These are phyloP conservation scores for Dothiorella sarmentorum DNA, from an alignment of 2,329 filamentous ascomycete species.

Conservation along the genomic window DNA sequence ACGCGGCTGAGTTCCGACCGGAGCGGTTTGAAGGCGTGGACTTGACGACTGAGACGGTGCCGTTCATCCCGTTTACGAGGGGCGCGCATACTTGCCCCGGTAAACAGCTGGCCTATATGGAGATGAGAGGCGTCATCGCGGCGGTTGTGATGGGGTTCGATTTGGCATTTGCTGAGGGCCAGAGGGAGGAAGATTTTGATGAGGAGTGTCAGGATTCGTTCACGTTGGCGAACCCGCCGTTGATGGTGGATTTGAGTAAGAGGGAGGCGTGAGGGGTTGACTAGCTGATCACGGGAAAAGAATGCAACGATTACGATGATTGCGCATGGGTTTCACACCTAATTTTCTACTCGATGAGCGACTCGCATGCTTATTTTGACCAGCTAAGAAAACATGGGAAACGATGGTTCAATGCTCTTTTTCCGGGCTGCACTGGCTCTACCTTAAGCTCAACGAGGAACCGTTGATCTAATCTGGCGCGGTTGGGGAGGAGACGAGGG, in stretches of 20 bases:
- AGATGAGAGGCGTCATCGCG: constrained; percentile 23
- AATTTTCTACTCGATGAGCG: too few relatives aligned
- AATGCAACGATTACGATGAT: too few relatives aligned
- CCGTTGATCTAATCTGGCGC: too few relatives aligned
- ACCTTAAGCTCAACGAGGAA: too few relatives aligned
- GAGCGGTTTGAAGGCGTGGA: constrained; percentile 5
- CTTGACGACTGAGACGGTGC: not conserved
- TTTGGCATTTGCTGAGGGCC: constrained; percentile 23
- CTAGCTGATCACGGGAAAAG: too few relatives aligned
- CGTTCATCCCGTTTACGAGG: constrained; percentile 4
- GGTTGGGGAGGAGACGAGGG: too few relatives aligned
- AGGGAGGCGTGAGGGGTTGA: not conserved
- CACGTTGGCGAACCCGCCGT: constrained; percentile 28
- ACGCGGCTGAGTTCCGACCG: not conserved
- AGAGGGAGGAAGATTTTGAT: constrained; percentile 23
- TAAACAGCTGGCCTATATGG: constrained; percentile 24
- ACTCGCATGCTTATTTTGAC: too few relatives aligned
- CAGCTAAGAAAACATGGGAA: too few relatives aligned
- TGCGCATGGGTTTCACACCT: too few relatives aligned
- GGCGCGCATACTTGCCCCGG: constrained; percentile 18
- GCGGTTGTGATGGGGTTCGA: constrained; percentile 24
- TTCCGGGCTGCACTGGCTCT: too few relatives aligned
- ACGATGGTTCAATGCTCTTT: too few relatives aligned
- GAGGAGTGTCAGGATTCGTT: constrained; percentile 5
- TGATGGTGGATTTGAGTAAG: constrained; percentile 26